Evolutionary conservation across 163 green algal genomes (phyloP), one percentile per base, ranked within the genome.

Genomic region (Scenedesmus sp.): DNA sequence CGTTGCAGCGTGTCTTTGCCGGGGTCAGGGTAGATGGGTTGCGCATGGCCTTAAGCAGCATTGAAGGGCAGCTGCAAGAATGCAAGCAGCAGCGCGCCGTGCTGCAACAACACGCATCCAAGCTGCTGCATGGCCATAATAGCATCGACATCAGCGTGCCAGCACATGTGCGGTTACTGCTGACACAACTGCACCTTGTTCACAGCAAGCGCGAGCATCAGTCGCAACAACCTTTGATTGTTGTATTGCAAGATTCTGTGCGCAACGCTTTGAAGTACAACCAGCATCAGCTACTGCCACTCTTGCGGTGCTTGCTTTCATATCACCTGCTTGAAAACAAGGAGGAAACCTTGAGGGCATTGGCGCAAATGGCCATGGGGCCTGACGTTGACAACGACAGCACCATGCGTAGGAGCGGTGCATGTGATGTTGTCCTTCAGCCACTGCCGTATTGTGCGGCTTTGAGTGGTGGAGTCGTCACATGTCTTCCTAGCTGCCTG

Each of bases 1-100:
- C 89, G 46, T 55, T 92, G 81, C 79, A 77, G 67, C 89, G 46
- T 8, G 60, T 60, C 6, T 59, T 83, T 54, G 89, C 82, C 3
- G 18, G 9, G 9, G 81, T 87, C 20, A 64, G 82, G 20, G 9
- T 7, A 5, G 7, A 23, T 26, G 82, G 82, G 10, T 4, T 89
- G 57, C 34, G 4, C 4, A n/a, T 89, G 10, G 6, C 10, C 1
- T 13, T n/a, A 34, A 2, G 64, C 66, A 77, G 23, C 55, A 9
- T 15, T 91, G 16, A 7, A 64, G 87, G 57, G 66, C 56, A 46
- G 34, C 76, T 86, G 55, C 70, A 81, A 54, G n/a, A 55, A 7
- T 66, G 59, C 10, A 7, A 86, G 76, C 4, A 23, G 83, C 54
- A 70, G 20, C 20, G 18, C 4, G 3, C 59, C 4, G 23, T 76